Conservation (phyloP, 1,139 yeast species). For the Suhomyces wounanorum region DNA sequence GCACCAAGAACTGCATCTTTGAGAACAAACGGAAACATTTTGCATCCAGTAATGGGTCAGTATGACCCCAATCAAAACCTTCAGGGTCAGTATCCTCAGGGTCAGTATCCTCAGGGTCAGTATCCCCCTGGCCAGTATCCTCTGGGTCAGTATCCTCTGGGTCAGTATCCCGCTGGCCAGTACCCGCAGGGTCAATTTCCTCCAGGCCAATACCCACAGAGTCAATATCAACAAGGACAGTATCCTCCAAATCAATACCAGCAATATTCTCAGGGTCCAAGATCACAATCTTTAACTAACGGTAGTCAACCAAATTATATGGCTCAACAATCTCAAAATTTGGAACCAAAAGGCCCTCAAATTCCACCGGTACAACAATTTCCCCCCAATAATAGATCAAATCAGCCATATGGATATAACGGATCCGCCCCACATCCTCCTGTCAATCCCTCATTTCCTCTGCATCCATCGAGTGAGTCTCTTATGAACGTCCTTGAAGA, state of each 20-base stretch:
- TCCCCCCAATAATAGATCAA: conserved; percentile 7
- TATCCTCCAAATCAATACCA: neutral
- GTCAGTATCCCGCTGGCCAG: neutral
- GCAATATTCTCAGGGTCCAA: conserved; percentile 6
- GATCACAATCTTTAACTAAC: conserved; percentile 29
- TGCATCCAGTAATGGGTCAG: conserved; percentile 1
- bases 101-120: conserved; percentile 3
- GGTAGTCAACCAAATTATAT: neutral
- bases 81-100: conserved; percentile 2
- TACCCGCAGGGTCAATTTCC: neutral
- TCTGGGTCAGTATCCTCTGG: conserved; percentile 1
- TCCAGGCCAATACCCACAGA: neutral
- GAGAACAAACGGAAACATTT: conserved; percentile 12
- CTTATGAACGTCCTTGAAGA: conserved; percentile 46
- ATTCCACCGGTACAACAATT: conserved; percentile 12
- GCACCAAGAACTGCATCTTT: conserved; percentile 14
- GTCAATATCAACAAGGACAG: neutral
- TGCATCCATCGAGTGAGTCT: conserved; percentile 37
- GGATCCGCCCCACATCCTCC: neutral
- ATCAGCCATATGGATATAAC: neutral
- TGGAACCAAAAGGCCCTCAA: conserved; percentile 11
- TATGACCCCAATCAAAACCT: neutral
- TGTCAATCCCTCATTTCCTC: conserved; percentile 7
- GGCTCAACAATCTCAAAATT: conserved; percentile 1
- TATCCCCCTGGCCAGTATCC: conserved; percentile 2